Percentiles rank a stretch among this genome's conserved stretches.
Conservation (phyloP, 148 eudicot genomes). For the Agrostemma githago region DNA sequence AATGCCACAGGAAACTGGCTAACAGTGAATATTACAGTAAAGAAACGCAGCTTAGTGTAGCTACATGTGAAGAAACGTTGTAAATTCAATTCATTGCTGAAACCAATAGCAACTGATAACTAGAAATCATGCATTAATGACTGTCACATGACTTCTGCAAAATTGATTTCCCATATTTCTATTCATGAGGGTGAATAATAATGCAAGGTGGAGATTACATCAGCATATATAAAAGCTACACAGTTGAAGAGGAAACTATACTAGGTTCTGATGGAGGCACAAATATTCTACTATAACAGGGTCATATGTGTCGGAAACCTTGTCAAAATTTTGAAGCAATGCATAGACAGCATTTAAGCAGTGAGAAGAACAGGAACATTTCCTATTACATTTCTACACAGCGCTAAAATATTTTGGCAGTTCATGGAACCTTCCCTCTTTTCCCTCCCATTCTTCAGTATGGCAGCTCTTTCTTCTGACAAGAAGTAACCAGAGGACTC, state of each 20-base stretch:
- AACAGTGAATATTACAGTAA: neutral
- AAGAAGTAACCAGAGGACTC: neutral
- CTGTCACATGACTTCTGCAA: conserved; percentile 18
- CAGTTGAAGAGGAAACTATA: conserved; percentile 8
- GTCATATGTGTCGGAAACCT: conserved; percentile 6
- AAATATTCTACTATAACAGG: neutral
- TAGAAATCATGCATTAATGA: conserved; percentile 13
- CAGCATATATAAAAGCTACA: conserved; percentile 9
- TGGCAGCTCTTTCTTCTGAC: neutral
- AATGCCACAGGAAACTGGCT: neutral
- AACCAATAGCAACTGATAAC: conserved; percentile 12
- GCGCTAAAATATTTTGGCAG: neutral
- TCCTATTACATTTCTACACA: neutral
- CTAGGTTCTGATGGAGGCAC: neutral
- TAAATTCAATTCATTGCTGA: neutral
- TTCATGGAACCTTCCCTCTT: neutral
- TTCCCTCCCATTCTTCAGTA: neutral
- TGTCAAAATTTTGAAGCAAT: neutral
- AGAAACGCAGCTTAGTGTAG: neutral
- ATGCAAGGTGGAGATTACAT: conserved; percentile 4
- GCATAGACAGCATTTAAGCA: neutral
- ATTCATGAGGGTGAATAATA: neutral
- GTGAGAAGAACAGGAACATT: neutral
- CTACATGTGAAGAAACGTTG: conserved; percentile 2
- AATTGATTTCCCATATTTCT: neutral